Conservation (phyloP, 1,284 basidiomycete species). For the Puccinia triticina region DNA sequence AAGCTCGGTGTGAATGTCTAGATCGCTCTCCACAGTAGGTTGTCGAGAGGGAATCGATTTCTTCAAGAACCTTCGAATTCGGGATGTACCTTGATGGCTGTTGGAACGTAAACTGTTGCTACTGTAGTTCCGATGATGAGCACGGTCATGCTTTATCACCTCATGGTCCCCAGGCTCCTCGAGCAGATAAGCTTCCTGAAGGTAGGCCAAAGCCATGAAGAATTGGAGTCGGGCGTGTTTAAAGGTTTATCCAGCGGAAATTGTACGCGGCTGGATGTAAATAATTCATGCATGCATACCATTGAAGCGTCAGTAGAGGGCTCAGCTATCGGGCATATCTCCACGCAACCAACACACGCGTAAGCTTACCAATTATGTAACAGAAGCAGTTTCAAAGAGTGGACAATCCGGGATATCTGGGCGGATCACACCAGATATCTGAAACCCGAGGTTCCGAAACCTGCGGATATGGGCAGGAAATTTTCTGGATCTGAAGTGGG, state of each 20-base stretch:
- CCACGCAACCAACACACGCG: too few relatives aligned
- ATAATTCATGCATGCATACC: too few relatives aligned
- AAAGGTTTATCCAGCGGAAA: not conserved
- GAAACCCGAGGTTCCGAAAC: too few relatives aligned
- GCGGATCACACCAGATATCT: too few relatives aligned
- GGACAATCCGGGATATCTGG: too few relatives aligned
- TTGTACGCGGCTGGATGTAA: not conserved
- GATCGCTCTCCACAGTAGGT: not conserved
- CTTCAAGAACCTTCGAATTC: slow-evolving; percentile 10
- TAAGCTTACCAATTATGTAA: too few relatives aligned
- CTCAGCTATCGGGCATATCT: too few relatives aligned
- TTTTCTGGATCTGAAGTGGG: too few relatives aligned
- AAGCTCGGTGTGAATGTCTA: not conserved
- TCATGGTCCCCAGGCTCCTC: slow-evolving; percentile 4
- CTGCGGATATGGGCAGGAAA: too few relatives aligned
- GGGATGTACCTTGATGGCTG: not conserved
- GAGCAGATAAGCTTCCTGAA: slow-evolving; percentile 4
- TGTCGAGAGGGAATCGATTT: not conserved
- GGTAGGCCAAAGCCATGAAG: not conserved
- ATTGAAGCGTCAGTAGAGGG: too few relatives aligned
- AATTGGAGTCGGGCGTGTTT: not conserved
- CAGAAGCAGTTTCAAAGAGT: too few relatives aligned
- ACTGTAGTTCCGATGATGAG: slow-evolving; percentile 27
- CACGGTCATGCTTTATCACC: not conserved
- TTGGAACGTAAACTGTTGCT: not conserved